Percentiles rank a stretch among this genome's conserved stretches.
These are phyloP conservation scores for Gypsophila paniculata DNA, from an alignment of 179 eudicot genomes.

Conservation along the genomic window DNA sequence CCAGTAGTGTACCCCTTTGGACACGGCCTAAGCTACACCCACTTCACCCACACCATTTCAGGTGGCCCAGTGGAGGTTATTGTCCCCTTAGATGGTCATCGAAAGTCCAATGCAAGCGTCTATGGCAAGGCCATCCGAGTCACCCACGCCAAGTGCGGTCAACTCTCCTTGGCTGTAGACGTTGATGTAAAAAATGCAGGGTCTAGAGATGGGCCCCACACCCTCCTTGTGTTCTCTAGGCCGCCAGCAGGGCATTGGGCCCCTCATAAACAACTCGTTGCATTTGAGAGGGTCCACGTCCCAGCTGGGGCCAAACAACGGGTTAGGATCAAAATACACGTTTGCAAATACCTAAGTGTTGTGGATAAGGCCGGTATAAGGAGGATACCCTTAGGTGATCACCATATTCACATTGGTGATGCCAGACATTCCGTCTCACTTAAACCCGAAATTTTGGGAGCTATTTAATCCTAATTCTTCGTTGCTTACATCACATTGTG, in stretches of 20 bases:
- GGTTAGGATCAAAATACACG: slow-evolving; percentile 43
- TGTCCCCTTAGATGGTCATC: slow-evolving; percentile 43
- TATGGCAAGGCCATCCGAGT: slow-evolving; percentile 41
- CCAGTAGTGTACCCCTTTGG: slow-evolving; percentile 66
- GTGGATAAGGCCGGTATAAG: slow-evolving; percentile 51
- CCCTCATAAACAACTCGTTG: slow-evolving; percentile 52
- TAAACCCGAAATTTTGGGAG: slow-evolving; percentile 43
- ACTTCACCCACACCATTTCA: slow-evolving; percentile 40
- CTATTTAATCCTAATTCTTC: slow-evolving; percentile 33
- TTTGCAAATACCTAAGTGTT: slow-evolving; percentile 61
- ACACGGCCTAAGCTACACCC: slow-evolving; percentile 56
- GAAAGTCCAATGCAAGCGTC: slow-evolving; percentile 24
- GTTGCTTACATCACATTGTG: background rate
- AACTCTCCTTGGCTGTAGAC: slow-evolving; percentile 34
- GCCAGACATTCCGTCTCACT: slow-evolving; percentile 46
- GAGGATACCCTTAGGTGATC: slow-evolving; percentile 59
- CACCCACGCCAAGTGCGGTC: slow-evolving; percentile 46
- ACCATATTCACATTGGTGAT: slow-evolving; percentile 52
- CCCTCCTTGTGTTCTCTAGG: slow-evolving; percentile 47
- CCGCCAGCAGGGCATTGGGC: slow-evolving; percentile 51
- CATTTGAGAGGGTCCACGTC: slow-evolving; percentile 49
- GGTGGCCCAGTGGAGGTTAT: slow-evolving; percentile 37
- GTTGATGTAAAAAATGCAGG: slow-evolving; percentile 47
- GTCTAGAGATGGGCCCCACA: slow-evolving; percentile 47
- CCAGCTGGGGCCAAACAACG: slow-evolving; percentile 37